Base-by-base conservation (phyloP, 1,284 basidiomycete genomes). In the Leccinum pallidistipes region DNA sequence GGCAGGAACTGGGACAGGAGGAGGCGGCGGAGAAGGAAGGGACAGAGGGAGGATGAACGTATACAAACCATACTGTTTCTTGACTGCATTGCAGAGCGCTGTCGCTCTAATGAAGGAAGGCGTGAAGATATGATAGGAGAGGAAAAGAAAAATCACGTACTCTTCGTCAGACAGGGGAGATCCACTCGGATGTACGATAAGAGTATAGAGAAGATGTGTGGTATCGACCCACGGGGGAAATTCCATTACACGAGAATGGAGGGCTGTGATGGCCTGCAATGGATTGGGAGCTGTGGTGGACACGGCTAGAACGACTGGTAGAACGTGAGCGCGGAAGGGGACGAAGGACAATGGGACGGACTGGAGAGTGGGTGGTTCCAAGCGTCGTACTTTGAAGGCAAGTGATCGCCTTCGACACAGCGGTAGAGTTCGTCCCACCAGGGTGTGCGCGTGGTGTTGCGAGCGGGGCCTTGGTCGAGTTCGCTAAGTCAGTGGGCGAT, bases 291-390 rank as follows among this genome's bases (percentile, higher is more conserved):
- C 83, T 43, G 82, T 84, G 2, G 91, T 93, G 14, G 91, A 92
- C 0, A 91, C 89, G 38, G 89, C 90, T 56, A 90, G 75, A 59
- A 93, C 86, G 57, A 92, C 91, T 92, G 68, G 21, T 61, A 55
- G 29, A 14, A 21, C 29, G 58, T 68, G 49, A 72, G 60, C 9
- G 32, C 31, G 65, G 40, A 3, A 49, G 32, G 14, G 43, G 55
- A 59, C 8, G 24, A 59, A 59, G 53, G 36, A 62, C 32, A 3
- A 45, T 16, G 34, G 52, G 57, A 81, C 88, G 65, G 69, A 92
- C 91, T 78, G 43, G 91, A 84, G 58, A 86, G 83, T 53, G 91
- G 91, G 76, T 93, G 91, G 70, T 92, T 93, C 91, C 91, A 93
- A 50, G 85, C 87, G 71, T 93, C 91, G 1, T 76, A 71, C 69